Evolutionary conservation across 805 yeast species (phyloP).

Genomic region (Tetrapisispora pingtungensis): DNA sequence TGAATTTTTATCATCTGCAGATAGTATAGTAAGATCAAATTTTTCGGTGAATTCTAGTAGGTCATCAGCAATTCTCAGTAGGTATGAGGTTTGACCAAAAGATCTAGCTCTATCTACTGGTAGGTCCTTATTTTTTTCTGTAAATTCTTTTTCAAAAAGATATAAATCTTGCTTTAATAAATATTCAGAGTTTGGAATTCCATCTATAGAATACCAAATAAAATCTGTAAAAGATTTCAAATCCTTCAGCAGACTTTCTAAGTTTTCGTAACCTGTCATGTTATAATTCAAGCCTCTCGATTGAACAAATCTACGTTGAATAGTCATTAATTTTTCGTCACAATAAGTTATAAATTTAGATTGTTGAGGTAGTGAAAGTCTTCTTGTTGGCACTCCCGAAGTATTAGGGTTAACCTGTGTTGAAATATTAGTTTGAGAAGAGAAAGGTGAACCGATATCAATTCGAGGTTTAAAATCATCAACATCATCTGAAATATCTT

Average conservation of each 20-base stretch:
- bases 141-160: neutral
- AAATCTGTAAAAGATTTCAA: constrained; percentile 41
- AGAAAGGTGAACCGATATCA: constrained; percentile 25
- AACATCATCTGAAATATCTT: constrained; percentile 17
- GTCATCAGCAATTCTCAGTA: constrained; percentile 57
- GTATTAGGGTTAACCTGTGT: neutral
- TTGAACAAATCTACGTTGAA: constrained; percentile 46
- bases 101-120: constrained; percentile 15
- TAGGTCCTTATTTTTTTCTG: neutral
- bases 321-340: constrained; percentile 42
- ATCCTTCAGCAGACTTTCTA: constrained; percentile 35
- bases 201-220: constrained; percentile 51
- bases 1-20: constrained; percentile 16
- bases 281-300: constrained; percentile 30
- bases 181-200: constrained; percentile 23
- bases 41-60: constrained; percentile 49
- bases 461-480: constrained; percentile 26
- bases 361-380: constrained; percentile 42
- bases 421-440: constrained; percentile 13
- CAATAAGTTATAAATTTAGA: constrained; percentile 44
- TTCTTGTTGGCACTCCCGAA: constrained; percentile 10
- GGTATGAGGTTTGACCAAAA: constrained; percentile 55
- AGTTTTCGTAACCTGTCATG: constrained; percentile 22
- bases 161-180: constrained; percentile 8
- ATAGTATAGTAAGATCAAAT: constrained; percentile 22